Conservation (phyloP, 2,329 filamentous ascomycete genomes). For the Colletotrichum sp. region DNA sequence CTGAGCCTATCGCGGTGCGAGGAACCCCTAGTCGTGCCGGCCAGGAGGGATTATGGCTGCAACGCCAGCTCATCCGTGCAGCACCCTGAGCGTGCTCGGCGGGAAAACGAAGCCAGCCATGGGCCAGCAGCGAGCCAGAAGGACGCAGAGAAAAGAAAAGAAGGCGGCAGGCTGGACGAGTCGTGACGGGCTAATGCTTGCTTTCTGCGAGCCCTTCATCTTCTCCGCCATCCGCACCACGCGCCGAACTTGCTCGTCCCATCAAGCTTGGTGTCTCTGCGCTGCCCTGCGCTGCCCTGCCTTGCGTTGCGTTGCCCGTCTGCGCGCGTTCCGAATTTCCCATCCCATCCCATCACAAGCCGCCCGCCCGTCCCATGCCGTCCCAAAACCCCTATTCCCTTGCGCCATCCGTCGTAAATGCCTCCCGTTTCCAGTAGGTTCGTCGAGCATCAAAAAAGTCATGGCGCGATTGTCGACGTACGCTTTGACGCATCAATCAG, state of each 20-base stretch:
- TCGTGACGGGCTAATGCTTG: not conserved
- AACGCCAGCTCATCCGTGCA: conserved; percentile 51
- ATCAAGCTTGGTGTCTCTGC: not conserved
- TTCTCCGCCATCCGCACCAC: not conserved
- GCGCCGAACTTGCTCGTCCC: conserved; percentile 11
- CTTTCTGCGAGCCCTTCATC: not conserved
- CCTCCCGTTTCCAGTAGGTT: conserved; percentile 6
- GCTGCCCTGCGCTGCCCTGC: not conserved
- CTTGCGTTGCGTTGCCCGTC: not conserved
- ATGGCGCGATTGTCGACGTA: conserved; percentile 3
- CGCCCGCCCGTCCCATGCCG: not conserved
- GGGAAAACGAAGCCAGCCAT: not conserved
- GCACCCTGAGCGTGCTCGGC: not conserved
- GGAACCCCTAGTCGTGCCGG: conserved; percentile 35
- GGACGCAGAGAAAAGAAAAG: conserved; percentile 11
- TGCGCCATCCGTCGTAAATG: not conserved
- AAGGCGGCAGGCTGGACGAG: not conserved
- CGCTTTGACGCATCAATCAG: conserved; percentile 7
- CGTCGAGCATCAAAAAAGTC: conserved; percentile 9
- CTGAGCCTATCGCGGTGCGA: conserved; percentile 49
- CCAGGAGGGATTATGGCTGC: conserved; percentile 47
- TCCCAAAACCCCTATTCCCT: not conserved
- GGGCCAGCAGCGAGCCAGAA: not conserved
- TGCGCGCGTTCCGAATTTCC: not conserved
- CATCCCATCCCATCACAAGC: not conserved